Base-by-base conservation (phyloP, 108 stramenopile genomes). In the Nitzschia palea region DNA sequence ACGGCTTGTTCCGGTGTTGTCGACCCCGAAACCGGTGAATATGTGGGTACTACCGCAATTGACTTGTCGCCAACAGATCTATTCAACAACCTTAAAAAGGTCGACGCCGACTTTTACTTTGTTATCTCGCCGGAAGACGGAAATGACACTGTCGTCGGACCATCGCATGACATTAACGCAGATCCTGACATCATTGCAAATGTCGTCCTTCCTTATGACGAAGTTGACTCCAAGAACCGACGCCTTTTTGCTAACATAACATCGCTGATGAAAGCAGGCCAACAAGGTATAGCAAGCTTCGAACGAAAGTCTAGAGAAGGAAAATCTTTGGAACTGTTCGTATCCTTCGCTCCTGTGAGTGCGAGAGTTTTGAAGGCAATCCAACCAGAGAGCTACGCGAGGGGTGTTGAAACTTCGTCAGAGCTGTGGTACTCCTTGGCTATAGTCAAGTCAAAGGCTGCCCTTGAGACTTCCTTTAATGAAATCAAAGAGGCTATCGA, bases 1-100 rank as follows among this genome's bases (percentile, higher is more conserved):
- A 63, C 50, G 6, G 71, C 71, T 9, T 44, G 64, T 29, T 70
- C 66, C 27, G 42, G 57, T 33, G 29, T 78, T 25, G 18, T 71
- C 27, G 70, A 73, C 29, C 77, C 77, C 1, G 54, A 25, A 34
- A 48, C 71, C n/a, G 54, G 44, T 25, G 67, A 75, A 30, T 68
- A 55, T 55, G 52, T 71, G 31, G 70, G 70, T 9, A 62, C 34
- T 15, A 42, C 27, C 33, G 59, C 36, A 14, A 30, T 71, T 54
- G 70, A 71, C 53, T 62, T 71, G 14, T 43, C 60, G 3, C 48
- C 70, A 17, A 43, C 60, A 17, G 53, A 71, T 17, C 45, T 71
- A 2, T 53, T 32, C 14, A 20, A 59, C 8, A 55, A 37, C 17
- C 36, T 62, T 1, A 40, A 43, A 5, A 42, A 33, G 4, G 52